These are phyloP conservation scores for Neofusicoccum ribis DNA, from an alignment of 2,329 filamentous ascomycete genomes.

Conservation along the genomic window DNA sequence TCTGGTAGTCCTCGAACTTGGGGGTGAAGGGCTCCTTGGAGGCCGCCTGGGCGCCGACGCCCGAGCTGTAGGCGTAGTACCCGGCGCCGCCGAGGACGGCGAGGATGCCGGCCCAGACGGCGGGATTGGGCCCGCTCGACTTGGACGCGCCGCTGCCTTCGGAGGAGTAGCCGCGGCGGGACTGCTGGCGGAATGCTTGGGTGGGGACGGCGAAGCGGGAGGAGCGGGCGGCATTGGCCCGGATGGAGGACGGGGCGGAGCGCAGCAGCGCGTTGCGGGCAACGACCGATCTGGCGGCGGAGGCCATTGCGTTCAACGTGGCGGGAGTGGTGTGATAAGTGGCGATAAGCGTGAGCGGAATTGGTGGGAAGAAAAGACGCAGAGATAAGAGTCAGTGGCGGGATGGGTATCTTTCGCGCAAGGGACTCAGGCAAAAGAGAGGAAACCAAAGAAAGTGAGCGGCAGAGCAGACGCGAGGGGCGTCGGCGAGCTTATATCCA, in stretches of 20 bases:
- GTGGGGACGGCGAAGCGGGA: constrained; percentile 48
- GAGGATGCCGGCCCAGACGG: constrained; percentile 61
- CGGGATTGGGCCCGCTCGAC: constrained; percentile 46
- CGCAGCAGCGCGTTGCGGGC: constrained; percentile 34
- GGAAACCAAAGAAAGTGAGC: not conserved
- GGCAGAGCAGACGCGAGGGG: not conserved
- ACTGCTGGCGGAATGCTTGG: constrained; percentile 62
- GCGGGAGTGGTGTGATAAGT: not conserved
- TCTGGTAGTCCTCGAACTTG: constrained; percentile 86
- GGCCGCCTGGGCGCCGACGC: constrained; percentile 39
- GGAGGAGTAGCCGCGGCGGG: constrained; percentile 73
- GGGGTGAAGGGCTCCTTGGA: constrained; percentile 61
- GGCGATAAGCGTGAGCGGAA: constrained; percentile 4
- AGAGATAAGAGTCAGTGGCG: constrained; percentile 6
- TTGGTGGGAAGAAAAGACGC: not conserved
- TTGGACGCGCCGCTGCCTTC: constrained; percentile 23
- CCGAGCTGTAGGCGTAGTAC: constrained; percentile 65
- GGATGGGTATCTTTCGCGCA: not conserved
- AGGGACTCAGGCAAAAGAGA: not conserved
- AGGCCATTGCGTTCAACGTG: constrained; percentile 6
- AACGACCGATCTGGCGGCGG: constrained; percentile 16
- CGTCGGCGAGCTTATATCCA: constrained; percentile 11
- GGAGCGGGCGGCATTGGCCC: constrained; percentile 50
- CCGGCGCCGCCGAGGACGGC: constrained; percentile 63
- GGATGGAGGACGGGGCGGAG: constrained; percentile 49